These are phyloP conservation scores for Leccinum colubrinum DNA, from an alignment of 1,284 basidiomycete genomes.

Conservation along the genomic window DNA sequence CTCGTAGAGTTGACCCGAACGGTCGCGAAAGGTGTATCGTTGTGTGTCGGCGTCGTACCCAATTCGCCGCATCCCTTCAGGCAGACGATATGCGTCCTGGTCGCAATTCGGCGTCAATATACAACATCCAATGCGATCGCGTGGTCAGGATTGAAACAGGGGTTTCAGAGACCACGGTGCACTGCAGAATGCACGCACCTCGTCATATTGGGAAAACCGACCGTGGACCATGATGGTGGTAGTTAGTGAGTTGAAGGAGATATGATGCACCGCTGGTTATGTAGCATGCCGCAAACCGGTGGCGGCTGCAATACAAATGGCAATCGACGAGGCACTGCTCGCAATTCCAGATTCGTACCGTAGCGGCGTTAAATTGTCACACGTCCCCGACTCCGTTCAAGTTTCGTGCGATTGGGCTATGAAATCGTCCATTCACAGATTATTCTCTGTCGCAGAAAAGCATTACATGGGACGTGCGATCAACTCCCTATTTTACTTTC, in stretches of 20 bases:
- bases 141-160: slow-evolving; percentile 2
- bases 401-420: too few relatives aligned
- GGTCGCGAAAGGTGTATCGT: slow-evolving; percentile 50
- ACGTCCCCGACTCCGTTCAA: too few relatives aligned
- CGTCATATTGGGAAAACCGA: slow-evolving; percentile 38
- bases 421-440: too few relatives aligned
- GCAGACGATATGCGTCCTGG: slow-evolving; percentile 49
- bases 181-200: slow-evolving; percentile 27
- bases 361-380: too few relatives aligned
- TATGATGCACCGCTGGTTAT: background rate
- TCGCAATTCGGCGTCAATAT: slow-evolving; percentile 4
- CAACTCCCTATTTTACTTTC: too few relatives aligned
- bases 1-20: slow-evolving; percentile 41
- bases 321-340: background rate
- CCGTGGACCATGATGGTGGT: slow-evolving; percentile 19
- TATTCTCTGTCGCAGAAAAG: too few relatives aligned
- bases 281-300: background rate
- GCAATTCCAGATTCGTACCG: background rate
- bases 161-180: background rate
- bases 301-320: background rate
- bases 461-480: too few relatives aligned
- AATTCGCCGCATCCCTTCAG: slow-evolving; percentile 48
- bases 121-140: background rate
- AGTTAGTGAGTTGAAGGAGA: slow-evolving; percentile 1
- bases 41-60: slow-evolving; percentile 53